Percentiles rank a stretch among this genome's conserved stretches.
These are phyloP conservation scores for Pseudocercospora pini-densiflorae DNA, from an alignment of 2,329 filamentous ascomycete species.

Conservation along the genomic window DNA sequence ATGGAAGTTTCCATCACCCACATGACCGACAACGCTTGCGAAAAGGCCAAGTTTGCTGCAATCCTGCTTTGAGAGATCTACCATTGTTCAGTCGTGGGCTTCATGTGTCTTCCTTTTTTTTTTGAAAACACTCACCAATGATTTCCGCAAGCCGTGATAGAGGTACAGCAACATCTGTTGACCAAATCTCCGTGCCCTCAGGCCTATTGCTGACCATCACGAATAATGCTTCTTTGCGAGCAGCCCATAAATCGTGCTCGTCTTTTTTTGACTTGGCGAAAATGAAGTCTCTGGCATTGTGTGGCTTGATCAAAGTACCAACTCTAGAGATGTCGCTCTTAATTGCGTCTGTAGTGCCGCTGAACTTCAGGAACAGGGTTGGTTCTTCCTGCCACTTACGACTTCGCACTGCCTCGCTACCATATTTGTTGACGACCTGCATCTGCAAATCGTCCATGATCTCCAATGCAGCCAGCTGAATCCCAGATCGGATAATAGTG, in stretches of 20 bases:
- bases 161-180: constrained; percentile 65
- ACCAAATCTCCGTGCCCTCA: constrained; percentile 63
- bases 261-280: constrained; percentile 29
- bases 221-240: constrained; percentile 65
- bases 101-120: background rate
- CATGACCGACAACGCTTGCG: constrained; percentile 84
- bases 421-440: constrained; percentile 72
- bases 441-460: constrained; percentile 87
- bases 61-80: constrained; percentile 83
- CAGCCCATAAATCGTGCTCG: constrained; percentile 57
- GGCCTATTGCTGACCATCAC: constrained; percentile 62
- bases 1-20: constrained; percentile 95
- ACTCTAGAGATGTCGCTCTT: constrained; percentile 76
- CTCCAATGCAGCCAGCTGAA: constrained; percentile 78
- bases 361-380: constrained; percentile 76
- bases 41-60: constrained; percentile 86
- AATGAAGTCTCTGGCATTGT: constrained; percentile 25
- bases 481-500: constrained; percentile 73
- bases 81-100: background rate
- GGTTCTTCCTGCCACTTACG: constrained; percentile 76
- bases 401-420: constrained; percentile 65
- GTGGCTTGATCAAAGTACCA: constrained; percentile 64
- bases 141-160: constrained; percentile 66
- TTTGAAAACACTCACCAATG: constrained; percentile 42
- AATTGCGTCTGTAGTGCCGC: constrained; percentile 76